Conservation (phyloP, 352 stramenopile genomes). For the Albugo laibachii region DNA sequence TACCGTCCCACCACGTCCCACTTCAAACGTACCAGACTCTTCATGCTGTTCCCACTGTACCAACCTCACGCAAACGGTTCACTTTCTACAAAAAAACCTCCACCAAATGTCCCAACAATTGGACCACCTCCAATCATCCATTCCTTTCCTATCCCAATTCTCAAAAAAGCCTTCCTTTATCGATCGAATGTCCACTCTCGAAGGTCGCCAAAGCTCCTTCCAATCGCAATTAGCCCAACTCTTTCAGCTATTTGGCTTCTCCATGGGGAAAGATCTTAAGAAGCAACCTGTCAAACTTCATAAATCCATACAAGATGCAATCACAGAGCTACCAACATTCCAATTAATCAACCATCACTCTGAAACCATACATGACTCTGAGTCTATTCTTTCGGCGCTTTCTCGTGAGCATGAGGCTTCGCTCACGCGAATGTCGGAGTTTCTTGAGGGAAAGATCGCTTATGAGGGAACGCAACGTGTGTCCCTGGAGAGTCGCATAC, state of each 20-base stretch:
- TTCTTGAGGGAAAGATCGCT: constrained; percentile 34
- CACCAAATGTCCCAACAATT: too few relatives aligned
- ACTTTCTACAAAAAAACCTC: too few relatives aligned
- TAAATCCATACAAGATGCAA: not conserved
- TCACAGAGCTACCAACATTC: constrained; percentile 1
- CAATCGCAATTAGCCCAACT: constrained; percentile 67
- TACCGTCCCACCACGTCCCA: too few relatives aligned
- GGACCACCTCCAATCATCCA: not conserved
- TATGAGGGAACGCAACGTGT: constrained; percentile 45
- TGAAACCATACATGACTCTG: constrained; percentile 11
- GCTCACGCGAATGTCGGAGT: constrained; percentile 36
- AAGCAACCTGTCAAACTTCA: constrained; percentile 14
- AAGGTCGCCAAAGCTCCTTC: constrained; percentile 56
- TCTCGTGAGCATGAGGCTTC: constrained; percentile 52
- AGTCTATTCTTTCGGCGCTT: constrained; percentile 27
- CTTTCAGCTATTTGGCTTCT: constrained; percentile 41
- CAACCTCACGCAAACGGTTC: too few relatives aligned
- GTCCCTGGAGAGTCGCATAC: constrained; percentile 34
- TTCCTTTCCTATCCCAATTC: constrained; percentile 2
- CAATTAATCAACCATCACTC: constrained; percentile 1
- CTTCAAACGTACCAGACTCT: too few relatives aligned
- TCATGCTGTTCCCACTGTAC: too few relatives aligned
- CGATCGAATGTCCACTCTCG: constrained; percentile 53
- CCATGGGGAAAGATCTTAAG: constrained; percentile 44
- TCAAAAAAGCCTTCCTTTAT: constrained; percentile 14